phyloP scores from a whole-genome alignment of 192 early-diverging fungal species.

The Entomortierella parvispora region DNA sequence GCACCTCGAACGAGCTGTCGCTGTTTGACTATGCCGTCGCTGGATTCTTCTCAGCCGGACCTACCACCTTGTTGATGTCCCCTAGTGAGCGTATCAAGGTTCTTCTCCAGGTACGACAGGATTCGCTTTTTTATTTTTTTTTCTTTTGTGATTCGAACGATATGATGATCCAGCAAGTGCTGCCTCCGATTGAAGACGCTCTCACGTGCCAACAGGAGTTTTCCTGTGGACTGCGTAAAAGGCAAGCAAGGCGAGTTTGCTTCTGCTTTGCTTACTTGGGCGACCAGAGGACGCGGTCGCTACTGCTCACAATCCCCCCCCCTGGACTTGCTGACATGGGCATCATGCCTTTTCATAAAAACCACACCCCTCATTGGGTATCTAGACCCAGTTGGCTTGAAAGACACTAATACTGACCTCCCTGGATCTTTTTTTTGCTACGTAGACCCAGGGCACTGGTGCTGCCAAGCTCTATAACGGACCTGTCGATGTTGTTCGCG shows the following conservation, averaged over 20 bases:
- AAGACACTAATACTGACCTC: not conserved
- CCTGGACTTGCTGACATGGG: too few species aligned
- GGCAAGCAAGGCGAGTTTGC: slow-evolving; percentile 34
- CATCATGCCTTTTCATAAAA: too few species aligned
- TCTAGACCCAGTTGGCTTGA: too few species aligned
- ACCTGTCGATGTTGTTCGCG: slow-evolving; percentile 86
- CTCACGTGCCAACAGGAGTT: slow-evolving; percentile 16
- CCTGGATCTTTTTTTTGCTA: not conserved
- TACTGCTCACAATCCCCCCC: not conserved
- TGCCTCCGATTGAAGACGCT: too few species aligned
- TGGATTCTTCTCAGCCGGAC: slow-evolving; percentile 94
- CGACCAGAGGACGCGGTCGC: too few species aligned
- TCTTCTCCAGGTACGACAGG: slow-evolving; percentile 85
- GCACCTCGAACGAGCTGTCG: slow-evolving; percentile 66
- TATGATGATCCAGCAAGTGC: too few species aligned
- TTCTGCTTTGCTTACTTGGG: too few species aligned
- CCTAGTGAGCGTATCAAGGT: slow-evolving; percentile 98
- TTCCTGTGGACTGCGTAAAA: not conserved
- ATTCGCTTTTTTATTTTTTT: too few species aligned
- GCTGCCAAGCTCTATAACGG: slow-evolving; percentile 84
- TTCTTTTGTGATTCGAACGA: not conserved
- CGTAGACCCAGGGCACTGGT: slow-evolving; percentile 63
- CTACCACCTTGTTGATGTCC: slow-evolving; percentile 94
- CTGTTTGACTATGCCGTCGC: slow-evolving; percentile 86
- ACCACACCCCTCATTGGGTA: too few species aligned